phyloP scores from a whole-genome alignment of 2,329 filamentous ascomycete species.

The Hymenoscyphus linearis region DNA sequence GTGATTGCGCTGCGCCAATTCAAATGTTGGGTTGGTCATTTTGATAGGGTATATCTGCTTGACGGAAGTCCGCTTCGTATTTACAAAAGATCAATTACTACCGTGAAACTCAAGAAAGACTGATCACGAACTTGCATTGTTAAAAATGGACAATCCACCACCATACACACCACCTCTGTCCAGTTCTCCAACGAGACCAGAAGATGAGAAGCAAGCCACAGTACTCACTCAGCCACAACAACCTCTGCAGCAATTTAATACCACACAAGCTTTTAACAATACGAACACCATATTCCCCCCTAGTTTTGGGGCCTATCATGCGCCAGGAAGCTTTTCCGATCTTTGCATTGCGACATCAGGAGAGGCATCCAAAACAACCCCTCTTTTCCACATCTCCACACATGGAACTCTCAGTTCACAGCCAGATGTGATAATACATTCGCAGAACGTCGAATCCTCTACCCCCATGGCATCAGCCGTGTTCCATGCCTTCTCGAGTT shows the following conservation, averaged over 20 bases:
- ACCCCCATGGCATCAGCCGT: conserved; percentile 18
- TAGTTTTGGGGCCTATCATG: conserved; percentile 18
- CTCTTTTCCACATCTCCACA: conserved; percentile 17
- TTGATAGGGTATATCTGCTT: too few relatives aligned
- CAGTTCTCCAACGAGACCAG: background rate
- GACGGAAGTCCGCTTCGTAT: too few relatives aligned
- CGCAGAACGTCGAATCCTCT: background rate
- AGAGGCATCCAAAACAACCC: conserved; percentile 11
- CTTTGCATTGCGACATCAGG: conserved; percentile 14
- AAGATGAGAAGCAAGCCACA: background rate
- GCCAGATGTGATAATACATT: conserved; percentile 16
- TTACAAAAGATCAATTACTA: too few relatives aligned
- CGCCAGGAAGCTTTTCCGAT: conserved; percentile 8
- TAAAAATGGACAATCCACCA: conserved; percentile 1
- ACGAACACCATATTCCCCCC: conserved; percentile 11
- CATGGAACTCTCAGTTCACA: conserved; percentile 11
- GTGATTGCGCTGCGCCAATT: too few relatives aligned
- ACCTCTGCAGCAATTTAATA: background rate
- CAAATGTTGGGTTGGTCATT: too few relatives aligned
- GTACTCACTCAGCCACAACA: background rate
- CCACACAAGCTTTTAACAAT: background rate
- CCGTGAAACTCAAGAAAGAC: too few relatives aligned
- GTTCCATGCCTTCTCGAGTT: conserved; percentile 11
- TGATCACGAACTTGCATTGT: too few relatives aligned
- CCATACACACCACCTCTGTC: background rate